These are phyloP conservation scores for Lactarius pseudohatsudake DNA, from an alignment of 768 basidiomycete genomes.

Conservation along the genomic window DNA sequence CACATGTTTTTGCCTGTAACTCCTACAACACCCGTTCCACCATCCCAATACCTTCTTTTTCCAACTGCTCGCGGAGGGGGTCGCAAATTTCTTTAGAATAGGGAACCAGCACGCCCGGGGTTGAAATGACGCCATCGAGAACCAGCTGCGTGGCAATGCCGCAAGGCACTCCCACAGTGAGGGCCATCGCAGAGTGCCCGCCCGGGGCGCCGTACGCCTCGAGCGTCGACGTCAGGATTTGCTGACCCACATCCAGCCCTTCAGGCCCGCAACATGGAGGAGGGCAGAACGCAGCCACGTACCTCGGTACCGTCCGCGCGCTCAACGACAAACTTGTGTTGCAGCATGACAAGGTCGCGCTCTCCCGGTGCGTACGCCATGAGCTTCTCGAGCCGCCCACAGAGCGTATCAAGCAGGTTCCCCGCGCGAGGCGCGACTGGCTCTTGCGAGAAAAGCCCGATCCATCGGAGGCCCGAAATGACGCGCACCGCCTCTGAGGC, in stretches of 20 bases:
- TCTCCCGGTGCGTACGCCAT: slow-evolving; percentile 92
- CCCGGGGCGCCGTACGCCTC: slow-evolving; percentile 80
- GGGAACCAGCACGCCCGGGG: slow-evolving; percentile 80
- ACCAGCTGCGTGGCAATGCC: slow-evolving; percentile 92
- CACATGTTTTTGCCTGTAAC: neutral
- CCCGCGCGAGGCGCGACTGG: slow-evolving; percentile 59
- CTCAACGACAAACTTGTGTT: slow-evolving; percentile 95
- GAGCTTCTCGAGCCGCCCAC: slow-evolving; percentile 82
- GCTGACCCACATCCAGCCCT: slow-evolving; percentile 40
- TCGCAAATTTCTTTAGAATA: slow-evolving; percentile 86
- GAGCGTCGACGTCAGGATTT: slow-evolving; percentile 87
- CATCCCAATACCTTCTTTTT: slow-evolving; percentile 73
- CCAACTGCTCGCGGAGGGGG: slow-evolving; percentile 62
- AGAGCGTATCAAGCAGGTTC: slow-evolving; percentile 92
- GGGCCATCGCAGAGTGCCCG: slow-evolving; percentile 89
- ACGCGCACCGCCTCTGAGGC: slow-evolving; percentile 72
- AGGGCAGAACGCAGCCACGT: slow-evolving; percentile 27
- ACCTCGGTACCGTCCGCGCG: slow-evolving; percentile 80
- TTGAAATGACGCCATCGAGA: slow-evolving; percentile 78
- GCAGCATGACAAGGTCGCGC: slow-evolving; percentile 95
- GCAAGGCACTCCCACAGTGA: slow-evolving; percentile 88
- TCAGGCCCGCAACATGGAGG: neutral
- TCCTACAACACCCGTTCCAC: slow-evolving; percentile 64
- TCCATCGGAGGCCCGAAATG: slow-evolving; percentile 88
- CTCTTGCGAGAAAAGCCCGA: slow-evolving; percentile 83